Conservation (phyloP, 2,329 filamentous ascomycete species). For the Fusarium annulatum region DNA sequence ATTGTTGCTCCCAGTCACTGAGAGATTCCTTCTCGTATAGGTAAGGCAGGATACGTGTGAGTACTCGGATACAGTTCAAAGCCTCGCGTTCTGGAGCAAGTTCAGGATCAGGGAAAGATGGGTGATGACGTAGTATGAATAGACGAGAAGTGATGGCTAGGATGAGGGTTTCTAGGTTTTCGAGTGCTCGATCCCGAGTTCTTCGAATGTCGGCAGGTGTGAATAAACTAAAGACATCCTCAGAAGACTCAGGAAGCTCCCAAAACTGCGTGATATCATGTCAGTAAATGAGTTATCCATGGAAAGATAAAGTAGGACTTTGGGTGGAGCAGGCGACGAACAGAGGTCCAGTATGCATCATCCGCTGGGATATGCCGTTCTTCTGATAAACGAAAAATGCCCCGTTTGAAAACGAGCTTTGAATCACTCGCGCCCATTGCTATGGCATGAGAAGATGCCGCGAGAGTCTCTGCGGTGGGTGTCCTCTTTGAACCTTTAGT, state of each 20-base stretch:
- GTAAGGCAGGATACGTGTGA: conserved; percentile 90
- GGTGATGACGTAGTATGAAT: conserved; percentile 84
- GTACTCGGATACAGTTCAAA: conserved; percentile 93
- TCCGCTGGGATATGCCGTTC: conserved; percentile 87
- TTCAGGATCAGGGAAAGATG: conserved; percentile 88
- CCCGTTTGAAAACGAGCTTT: conserved; percentile 98
- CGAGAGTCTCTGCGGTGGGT: conserved; percentile 29
- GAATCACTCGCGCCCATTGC: conserved; percentile 97
- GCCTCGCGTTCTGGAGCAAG: conserved; percentile 86
- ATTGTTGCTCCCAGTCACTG: conserved; percentile 86
- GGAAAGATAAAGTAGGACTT: conserved; percentile 13
- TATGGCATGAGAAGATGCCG: conserved; percentile 43
- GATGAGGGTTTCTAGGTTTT: conserved; percentile 90
- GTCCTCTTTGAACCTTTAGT: conserved; percentile 28
- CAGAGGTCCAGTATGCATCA: conserved; percentile 92
- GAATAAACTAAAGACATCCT: conserved; percentile 97
- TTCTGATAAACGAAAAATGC: conserved; percentile 96
- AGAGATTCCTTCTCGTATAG: conserved; percentile 90
- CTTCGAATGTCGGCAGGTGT: conserved; percentile 88
- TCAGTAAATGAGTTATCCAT: conserved; percentile 34
- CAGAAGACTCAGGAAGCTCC: conserved; percentile 94
- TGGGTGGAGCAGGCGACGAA: conserved; percentile 58
- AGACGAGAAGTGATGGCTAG: conserved; percentile 85
- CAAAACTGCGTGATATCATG: conserved; percentile 75
- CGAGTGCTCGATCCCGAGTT: conserved; percentile 83